Evolutionary conservation across 768 basidiomycete genomes (phyloP).

Genomic region (Mycena polygramma): DNA sequence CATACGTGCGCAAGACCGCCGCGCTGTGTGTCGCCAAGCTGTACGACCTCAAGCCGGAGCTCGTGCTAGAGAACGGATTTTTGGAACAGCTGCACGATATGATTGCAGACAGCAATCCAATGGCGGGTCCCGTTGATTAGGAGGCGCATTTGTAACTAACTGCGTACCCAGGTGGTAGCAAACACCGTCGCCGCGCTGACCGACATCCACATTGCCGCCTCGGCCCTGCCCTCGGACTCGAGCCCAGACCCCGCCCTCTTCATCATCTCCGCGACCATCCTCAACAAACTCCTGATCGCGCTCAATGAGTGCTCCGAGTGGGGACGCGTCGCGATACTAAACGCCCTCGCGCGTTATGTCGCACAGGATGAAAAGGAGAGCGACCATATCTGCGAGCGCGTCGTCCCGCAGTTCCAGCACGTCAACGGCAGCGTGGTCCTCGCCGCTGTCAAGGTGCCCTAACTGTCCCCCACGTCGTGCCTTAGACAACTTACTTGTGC

Average conservation of each 20-base stretch:
- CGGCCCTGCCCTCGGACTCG: conserved; percentile 66
- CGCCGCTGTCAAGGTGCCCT: conserved; percentile 88
- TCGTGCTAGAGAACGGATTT: conserved; percentile 96
- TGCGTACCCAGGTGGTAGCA: conserved; percentile 83
- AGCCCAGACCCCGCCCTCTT: conserved; percentile 79
- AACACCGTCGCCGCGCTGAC: conserved; percentile 94
- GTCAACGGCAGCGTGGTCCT: conserved; percentile 96
- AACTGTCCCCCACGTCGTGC: not conserved
- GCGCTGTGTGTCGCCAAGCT: conserved; percentile 97
- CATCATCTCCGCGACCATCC: conserved; percentile 82
- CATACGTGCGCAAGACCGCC: conserved; percentile 98
- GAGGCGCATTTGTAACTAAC: not conserved
- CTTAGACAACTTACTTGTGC: conserved; percentile 46
- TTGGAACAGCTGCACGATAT: conserved; percentile 90
- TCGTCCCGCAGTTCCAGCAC: conserved; percentile 98
- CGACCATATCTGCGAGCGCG: conserved; percentile 98
- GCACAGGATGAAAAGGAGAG: conserved; percentile 93
- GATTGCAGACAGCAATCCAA: conserved; percentile 96
- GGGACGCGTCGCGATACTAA: conserved; percentile 95
- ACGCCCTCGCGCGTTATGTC: conserved; percentile 86
- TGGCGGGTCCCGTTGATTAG: conserved; percentile 66
- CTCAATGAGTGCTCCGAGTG: conserved; percentile 99
- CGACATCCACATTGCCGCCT: conserved; percentile 88
- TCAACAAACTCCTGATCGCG: conserved; percentile 93
- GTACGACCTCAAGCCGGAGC: conserved; percentile 95